These are phyloP conservation scores for Jaltomata sinuosa DNA, from an alignment of 257 asterid genomes.

Conservation along the genomic window DNA sequence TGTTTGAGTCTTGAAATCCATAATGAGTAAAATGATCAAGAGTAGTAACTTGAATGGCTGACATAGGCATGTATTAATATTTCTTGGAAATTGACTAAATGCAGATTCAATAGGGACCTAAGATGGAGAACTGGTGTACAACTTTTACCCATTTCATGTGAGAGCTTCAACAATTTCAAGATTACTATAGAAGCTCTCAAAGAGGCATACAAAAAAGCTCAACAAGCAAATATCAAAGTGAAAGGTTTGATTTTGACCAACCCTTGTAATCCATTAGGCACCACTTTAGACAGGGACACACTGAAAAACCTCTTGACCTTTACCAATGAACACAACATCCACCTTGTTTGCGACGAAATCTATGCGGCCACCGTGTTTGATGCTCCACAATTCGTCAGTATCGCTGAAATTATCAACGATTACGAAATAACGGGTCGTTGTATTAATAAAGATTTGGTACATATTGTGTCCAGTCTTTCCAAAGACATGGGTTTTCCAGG, in stretches of 20 bases:
- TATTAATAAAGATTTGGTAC: slow-evolving; percentile 30
- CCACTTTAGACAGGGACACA: slow-evolving; percentile 32
- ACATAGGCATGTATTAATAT: neutral
- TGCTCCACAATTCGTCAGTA: slow-evolving; percentile 24
- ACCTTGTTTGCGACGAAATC: slow-evolving; percentile 78
- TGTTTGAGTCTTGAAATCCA: neutral
- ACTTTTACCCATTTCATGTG: slow-evolving; percentile 43
- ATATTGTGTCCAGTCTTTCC: slow-evolving; percentile 58
- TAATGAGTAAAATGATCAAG: too few species aligned
- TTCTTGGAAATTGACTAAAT: neutral
- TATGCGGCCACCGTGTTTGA: slow-evolving; percentile 51
- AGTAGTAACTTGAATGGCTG: too few species aligned
- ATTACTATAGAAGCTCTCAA: slow-evolving; percentile 51
- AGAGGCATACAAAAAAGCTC: slow-evolving; percentile 42
- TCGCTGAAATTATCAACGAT: slow-evolving; percentile 41
- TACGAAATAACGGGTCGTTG: neutral
- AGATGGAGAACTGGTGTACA: slow-evolving; percentile 74
- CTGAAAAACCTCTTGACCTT: slow-evolving; percentile 27
- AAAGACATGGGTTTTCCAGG: slow-evolving; percentile 88
- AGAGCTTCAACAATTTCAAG: slow-evolving; percentile 45
- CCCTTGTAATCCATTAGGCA: slow-evolving; percentile 79
- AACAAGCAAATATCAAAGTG: slow-evolving; percentile 31
- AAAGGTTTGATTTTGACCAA: slow-evolving; percentile 66
- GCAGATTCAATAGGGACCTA: slow-evolving; percentile 73
- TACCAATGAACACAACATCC: slow-evolving; percentile 40